Base-by-base conservation (phyloP, 2,329 filamentous ascomycete species). In the Fusarium armeniacum region DNA sequence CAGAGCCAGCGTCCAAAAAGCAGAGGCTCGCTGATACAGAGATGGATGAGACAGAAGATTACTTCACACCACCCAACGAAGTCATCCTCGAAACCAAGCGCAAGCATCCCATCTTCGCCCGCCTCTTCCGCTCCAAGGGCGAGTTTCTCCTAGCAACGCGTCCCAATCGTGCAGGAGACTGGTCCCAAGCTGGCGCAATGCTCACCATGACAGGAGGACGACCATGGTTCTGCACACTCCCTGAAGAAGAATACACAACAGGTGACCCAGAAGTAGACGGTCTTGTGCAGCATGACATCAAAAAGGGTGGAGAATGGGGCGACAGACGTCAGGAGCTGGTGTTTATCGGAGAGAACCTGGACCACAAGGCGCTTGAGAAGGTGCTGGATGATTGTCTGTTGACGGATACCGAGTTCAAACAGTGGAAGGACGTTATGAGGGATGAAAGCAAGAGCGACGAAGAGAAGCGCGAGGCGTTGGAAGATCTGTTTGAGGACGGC, bases 281-380 rank as follows among this genome's bases (percentile, higher is more conserved):
- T 9, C 83, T 86, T 0, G 82, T 86, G 15, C 73, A 78, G 43
- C 81, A 85, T 58, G 85, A 87, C 68, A 83, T 87, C 24, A 74
- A 80, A 9, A 83, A 85, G 28, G 85, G 85, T 7, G 87, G 86
- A 0, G 83, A 87, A 62, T 93, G 90, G 89, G 90, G 89, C 1
- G 91, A 93, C 70, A 83, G 90, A 2, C 82, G 90, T 3, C 90
- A 93, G 75, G 91, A 93, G 76, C 76, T 93, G 9, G 91, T 93
- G 4, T 91, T 93, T 64, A 93, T 93, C 60, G 91, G 91, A 0
- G 89, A 92, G 76, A 83, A 83, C 7, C 81, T 93, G 16, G 83
- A 91, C 51, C 73, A 82, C 2, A 73, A 76, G 7, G 83, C 80
- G 0, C 79, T 93, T 18, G 85, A 83, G 26, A 78, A 76, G 6